A percentile compares a stretch with the other conserved stretches of the same genome.
phyloP scores from a whole-genome alignment of 805 yeast species.

The Ogataea minuta region DNA sequence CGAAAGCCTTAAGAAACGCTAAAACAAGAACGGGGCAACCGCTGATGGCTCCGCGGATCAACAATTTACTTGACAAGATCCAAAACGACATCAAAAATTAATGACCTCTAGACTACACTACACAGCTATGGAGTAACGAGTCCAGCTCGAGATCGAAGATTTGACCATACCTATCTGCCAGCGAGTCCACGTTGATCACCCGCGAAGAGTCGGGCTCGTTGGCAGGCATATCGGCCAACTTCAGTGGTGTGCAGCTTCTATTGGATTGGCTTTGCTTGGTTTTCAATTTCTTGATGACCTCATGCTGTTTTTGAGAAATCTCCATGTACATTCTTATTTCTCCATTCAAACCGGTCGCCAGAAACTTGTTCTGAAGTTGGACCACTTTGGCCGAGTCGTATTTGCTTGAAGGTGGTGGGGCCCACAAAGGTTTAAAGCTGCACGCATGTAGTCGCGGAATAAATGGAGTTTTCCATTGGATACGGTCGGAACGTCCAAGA shows the following conservation, averaged over 20 bases:
- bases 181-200: slow-evolving; percentile 19
- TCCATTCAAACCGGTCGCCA: slow-evolving; percentile 40
- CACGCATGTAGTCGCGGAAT: slow-evolving; percentile 34
- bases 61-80: slow-evolving; percentile 73
- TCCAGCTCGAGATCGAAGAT: slow-evolving; percentile 15
- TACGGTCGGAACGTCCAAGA: neutral
- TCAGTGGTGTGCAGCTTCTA: slow-evolving; percentile 5
- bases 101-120: slow-evolving; percentile 12
- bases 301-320: slow-evolving; percentile 9
- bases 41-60: slow-evolving; percentile 84
- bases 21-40: slow-evolving; percentile 84
- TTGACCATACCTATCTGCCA: slow-evolving; percentile 14
- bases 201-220: neutral
- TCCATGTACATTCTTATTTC: slow-evolving; percentile 30
- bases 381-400: too few species aligned
- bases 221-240: slow-evolving; percentile 3
- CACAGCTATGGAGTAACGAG: slow-evolving; percentile 11
- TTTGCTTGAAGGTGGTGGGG: neutral
- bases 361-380: slow-evolving; percentile 10
- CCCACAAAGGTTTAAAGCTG: slow-evolving; percentile 35
- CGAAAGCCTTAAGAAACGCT: slow-evolving; percentile 39
- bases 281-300: slow-evolving; percentile 2
- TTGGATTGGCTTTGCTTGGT: slow-evolving; percentile 2
- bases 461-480: slow-evolving; percentile 23
- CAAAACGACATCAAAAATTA: slow-evolving; percentile 39